Evolutionary conservation across 768 basidiomycete species (phyloP).

Genomic region (Neoboletus subvelutipes): DNA sequence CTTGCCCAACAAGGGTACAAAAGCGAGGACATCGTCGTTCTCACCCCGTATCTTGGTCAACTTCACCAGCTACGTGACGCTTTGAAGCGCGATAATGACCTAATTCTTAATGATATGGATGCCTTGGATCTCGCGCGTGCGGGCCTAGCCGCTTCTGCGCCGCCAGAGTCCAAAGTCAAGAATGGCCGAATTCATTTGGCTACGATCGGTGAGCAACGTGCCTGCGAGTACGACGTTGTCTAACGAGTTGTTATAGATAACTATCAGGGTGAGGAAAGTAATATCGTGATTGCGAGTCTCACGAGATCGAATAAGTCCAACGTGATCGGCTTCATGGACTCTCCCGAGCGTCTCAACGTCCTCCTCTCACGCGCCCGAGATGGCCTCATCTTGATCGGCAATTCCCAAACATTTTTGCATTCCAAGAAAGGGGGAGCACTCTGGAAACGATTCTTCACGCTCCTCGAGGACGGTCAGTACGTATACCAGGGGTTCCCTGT

Average conservation of each 20-base stretch:
- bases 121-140: slow-evolving; percentile 55
- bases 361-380: slow-evolving; percentile 67
- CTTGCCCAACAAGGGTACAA: slow-evolving; percentile 68
- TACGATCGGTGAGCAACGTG: slow-evolving; percentile 53
- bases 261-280: slow-evolving; percentile 73
- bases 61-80: slow-evolving; percentile 46
- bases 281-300: slow-evolving; percentile 61
- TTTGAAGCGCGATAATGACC: slow-evolving; percentile 48
- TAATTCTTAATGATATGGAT: slow-evolving; percentile 62
- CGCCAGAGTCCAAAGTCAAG: slow-evolving; percentile 40
- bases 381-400: slow-evolving; percentile 65
- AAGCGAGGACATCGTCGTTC: slow-evolving; percentile 57
- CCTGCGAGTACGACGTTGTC: not conserved
- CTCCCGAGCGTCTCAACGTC: slow-evolving; percentile 69
- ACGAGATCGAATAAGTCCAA: slow-evolving; percentile 56
- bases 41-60: slow-evolving; percentile 72
- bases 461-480: slow-evolving; percentile 11
- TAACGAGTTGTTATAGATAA: slow-evolving; percentile 48
- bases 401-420: slow-evolving; percentile 53
- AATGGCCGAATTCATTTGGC: slow-evolving; percentile 49
- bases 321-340: slow-evolving; percentile 70
- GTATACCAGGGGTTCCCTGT: slow-evolving; percentile 45
- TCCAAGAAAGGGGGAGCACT: slow-evolving; percentile 16
- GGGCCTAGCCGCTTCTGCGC: slow-evolving; percentile 40
- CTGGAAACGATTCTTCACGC: slow-evolving; percentile 14